Evolutionary conservation across 768 basidiomycete genomes (phyloP).

Genomic region (Psilocybe azurescens): DNA sequence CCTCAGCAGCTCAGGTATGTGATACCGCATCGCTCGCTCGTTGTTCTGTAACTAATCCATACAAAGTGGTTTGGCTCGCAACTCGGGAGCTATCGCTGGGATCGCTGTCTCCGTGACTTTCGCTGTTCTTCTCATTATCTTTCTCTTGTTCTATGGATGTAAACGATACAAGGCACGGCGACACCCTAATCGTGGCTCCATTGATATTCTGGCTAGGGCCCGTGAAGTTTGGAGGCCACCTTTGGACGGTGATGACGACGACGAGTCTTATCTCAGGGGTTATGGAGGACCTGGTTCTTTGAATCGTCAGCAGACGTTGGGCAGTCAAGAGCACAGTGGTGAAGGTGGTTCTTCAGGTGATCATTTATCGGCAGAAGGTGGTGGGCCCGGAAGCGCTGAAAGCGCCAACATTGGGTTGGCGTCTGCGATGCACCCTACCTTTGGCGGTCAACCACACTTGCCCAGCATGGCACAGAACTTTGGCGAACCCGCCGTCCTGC

Average conservation of each 20-base stretch:
- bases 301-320: constrained; percentile 5
- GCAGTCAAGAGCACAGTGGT: constrained; percentile 19
- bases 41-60: neutral
- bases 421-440: constrained; percentile 17
- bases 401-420: constrained; percentile 20
- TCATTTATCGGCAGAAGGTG: constrained; percentile 15
- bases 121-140: constrained; percentile 32
- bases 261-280: constrained; percentile 20
- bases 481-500: neutral
- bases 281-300: constrained; percentile 6
- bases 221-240: constrained; percentile 35
- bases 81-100: constrained; percentile 44
- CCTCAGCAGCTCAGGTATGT: constrained; percentile 30
- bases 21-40: neutral
- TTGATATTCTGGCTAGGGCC: constrained; percentile 26
- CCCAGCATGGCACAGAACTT: constrained; percentile 19
- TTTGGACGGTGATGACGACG: constrained; percentile 33
- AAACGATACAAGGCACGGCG: constrained; percentile 27
- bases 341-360: constrained; percentile 19
- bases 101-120: constrained; percentile 36
- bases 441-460: constrained; percentile 29
- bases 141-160: constrained; percentile 39
- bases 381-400: constrained; percentile 28
- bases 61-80: constrained; percentile 36
- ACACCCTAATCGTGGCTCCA: constrained; percentile 20